Conservation (phyloP, 1,284 basidiomycete species). For the Tilletia indica region DNA sequence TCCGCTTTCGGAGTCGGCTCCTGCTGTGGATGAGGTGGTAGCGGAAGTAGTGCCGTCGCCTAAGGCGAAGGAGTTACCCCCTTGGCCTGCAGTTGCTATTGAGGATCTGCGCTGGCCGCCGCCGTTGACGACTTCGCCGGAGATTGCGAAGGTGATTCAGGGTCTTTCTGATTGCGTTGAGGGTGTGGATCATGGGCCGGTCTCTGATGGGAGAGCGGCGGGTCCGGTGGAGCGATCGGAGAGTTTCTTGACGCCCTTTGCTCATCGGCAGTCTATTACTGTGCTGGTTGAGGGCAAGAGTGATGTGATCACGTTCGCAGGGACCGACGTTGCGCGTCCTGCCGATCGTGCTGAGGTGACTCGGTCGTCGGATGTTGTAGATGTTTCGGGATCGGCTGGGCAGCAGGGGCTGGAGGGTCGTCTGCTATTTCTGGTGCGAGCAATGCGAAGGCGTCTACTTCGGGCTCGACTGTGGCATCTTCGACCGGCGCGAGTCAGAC, state of each 20-base stretch:
- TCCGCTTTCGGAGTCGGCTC: not conserved
- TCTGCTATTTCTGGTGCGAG: not conserved
- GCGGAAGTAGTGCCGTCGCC: too few relatives aligned
- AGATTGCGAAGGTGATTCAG: constrained; percentile 32
- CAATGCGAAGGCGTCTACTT: not conserved
- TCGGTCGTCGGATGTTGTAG: not conserved
- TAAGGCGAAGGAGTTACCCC: not conserved
- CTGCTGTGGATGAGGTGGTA: too few relatives aligned
- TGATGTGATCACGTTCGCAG: not conserved
- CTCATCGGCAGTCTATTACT: constrained; percentile 5
- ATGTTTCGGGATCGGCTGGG: too few relatives aligned
- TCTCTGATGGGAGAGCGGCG: not conserved
- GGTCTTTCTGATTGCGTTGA: not conserved
- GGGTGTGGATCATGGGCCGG: not conserved
- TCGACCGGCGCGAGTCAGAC: not conserved
- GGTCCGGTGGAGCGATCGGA: not conserved
- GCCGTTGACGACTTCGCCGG: constrained; percentile 35
- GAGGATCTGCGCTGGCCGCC: constrained; percentile 19
- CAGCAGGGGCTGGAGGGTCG: not conserved
- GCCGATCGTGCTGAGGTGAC: not conserved
- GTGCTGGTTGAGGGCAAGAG: constrained; percentile 12
- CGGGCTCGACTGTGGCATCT: too few relatives aligned
- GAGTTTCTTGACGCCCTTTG: constrained; percentile 2
- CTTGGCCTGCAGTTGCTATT: not conserved
- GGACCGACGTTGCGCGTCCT: not conserved